A percentile compares a stretch with the other conserved stretches of the same genome.
phyloP scores from a whole-genome alignment of 108 stramenopile species.

The Parietichytrium sp. region DNA sequence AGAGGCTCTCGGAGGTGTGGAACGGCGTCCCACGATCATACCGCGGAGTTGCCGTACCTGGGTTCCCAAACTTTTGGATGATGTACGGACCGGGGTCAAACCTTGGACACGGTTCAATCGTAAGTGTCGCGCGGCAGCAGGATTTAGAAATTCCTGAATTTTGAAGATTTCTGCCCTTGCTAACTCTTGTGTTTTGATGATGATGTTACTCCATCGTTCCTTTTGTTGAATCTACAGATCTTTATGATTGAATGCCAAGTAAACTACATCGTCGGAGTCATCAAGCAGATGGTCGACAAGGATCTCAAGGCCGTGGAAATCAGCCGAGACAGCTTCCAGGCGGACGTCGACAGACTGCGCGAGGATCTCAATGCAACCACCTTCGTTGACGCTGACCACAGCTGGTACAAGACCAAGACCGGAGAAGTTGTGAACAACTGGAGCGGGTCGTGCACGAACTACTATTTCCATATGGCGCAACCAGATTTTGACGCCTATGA shows the following conservation, averaged over 20 bases:
- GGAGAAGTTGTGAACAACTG: constrained; percentile 14
- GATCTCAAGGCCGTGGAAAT: neutral
- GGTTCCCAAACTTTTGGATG: constrained; percentile 29
- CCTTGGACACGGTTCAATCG: neutral
- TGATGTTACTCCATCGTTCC: no score
- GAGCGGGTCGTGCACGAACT: constrained; percentile 20
- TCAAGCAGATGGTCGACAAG: neutral
- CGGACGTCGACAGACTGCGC: constrained; percentile 4
- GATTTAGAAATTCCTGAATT: no score
- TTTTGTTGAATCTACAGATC: no score
- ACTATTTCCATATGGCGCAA: no score
- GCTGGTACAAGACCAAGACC: constrained; percentile 32
- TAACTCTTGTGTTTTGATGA: no score
- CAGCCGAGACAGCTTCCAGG: neutral
- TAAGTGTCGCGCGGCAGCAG: no score
- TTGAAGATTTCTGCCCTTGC: no score
- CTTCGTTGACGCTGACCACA: neutral
- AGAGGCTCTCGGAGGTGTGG: neutral
- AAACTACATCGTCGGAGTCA: neutral
- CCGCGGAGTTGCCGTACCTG: neutral
- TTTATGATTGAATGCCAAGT: constrained; percentile 35
- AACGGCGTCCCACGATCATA: constrained; percentile 2
- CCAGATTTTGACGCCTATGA: no score
- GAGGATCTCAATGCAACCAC: constrained; percentile 24
- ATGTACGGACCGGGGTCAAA: constrained; percentile 10